phyloP scores from a whole-genome alignment of 2,329 filamentous ascomycete species.

The Paecilomyces sp. region DNA sequence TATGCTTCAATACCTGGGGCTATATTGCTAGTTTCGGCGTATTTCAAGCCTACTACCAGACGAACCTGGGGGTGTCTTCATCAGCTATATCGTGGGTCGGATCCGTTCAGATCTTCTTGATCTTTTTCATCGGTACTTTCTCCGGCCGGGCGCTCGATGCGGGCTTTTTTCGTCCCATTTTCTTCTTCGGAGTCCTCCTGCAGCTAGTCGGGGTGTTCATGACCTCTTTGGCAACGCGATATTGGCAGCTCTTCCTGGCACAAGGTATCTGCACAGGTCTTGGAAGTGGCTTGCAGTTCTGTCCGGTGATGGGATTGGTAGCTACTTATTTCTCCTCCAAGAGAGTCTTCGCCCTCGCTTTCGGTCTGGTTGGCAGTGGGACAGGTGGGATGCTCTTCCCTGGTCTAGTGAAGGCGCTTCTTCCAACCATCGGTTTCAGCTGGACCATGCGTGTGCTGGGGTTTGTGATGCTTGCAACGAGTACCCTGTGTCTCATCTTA shows the following conservation, averaged over 20 bases:
- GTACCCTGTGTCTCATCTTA: slow-evolving; percentile 35
- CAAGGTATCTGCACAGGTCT: slow-evolving; percentile 54
- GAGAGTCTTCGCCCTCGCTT: slow-evolving; percentile 53
- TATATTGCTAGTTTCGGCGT: slow-evolving; percentile 50
- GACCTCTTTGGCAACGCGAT: slow-evolving; percentile 40
- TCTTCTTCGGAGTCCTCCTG: slow-evolving; percentile 38
- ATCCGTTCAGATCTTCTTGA: slow-evolving; percentile 44
- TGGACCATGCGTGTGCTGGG: slow-evolving; percentile 60
- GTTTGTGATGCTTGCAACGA: slow-evolving; percentile 49
- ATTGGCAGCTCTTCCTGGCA: slow-evolving; percentile 43
- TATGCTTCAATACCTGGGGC: slow-evolving; percentile 53
- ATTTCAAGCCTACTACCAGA: slow-evolving; percentile 48
- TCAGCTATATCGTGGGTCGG: slow-evolving; percentile 49
- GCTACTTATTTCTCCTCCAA: slow-evolving; percentile 56
- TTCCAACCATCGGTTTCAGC: slow-evolving; percentile 54
- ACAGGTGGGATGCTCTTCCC: slow-evolving; percentile 61
- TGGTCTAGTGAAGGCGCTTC: slow-evolving; percentile 47
- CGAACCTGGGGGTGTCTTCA: slow-evolving; percentile 33
- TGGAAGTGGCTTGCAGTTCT: slow-evolving; percentile 49
- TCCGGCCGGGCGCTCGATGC: slow-evolving; percentile 47
- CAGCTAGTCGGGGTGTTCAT: slow-evolving; percentile 45
- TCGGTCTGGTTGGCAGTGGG: slow-evolving; percentile 53
- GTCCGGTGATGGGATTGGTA: slow-evolving; percentile 47
- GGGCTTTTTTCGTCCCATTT: slow-evolving; percentile 41
- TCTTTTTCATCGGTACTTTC: slow-evolving; percentile 46